Evolutionary conservation across 192 early-diverging fungal genomes (phyloP).

Genomic region (Coemansia sp.): DNA sequence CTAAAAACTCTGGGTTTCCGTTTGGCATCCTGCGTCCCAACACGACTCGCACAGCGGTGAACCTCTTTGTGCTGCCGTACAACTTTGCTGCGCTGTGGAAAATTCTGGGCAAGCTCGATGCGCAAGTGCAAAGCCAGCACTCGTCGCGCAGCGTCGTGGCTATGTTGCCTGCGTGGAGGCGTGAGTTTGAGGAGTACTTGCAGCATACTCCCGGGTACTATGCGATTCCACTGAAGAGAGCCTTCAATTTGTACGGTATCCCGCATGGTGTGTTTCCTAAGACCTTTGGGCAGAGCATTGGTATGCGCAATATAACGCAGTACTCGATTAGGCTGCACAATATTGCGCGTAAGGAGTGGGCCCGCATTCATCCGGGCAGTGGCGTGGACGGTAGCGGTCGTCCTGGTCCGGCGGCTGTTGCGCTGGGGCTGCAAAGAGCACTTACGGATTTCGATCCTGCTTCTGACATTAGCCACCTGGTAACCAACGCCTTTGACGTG

Average conservation of each 20-base stretch:
- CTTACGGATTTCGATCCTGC: slow-evolving; percentile 24
- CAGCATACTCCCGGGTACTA: slow-evolving; percentile 69
- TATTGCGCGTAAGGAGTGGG: slow-evolving; percentile 50
- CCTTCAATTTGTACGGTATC: slow-evolving; percentile 50
- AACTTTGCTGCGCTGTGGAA: slow-evolving; percentile 78
- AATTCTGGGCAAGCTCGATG: slow-evolving; percentile 59
- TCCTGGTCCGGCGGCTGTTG: slow-evolving; percentile 18
- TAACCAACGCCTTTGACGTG: slow-evolving; percentile 68
- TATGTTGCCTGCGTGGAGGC: slow-evolving; percentile 55
- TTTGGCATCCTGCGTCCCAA: slow-evolving; percentile 78
- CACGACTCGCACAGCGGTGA: slow-evolving; percentile 66
- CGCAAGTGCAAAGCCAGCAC: slow-evolving; percentile 32
- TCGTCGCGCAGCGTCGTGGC: slow-evolving; percentile 22
- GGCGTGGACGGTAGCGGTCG: not conserved
- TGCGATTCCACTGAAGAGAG: slow-evolving; percentile 59
- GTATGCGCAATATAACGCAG: slow-evolving; percentile 43
- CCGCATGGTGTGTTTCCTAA: slow-evolving; percentile 46
- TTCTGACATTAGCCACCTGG: slow-evolving; percentile 48
- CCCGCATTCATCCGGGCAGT: slow-evolving; percentile 41
- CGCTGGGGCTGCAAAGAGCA: slow-evolving; percentile 34
- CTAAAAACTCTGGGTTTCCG: slow-evolving; percentile 64
- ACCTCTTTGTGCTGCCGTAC: slow-evolving; percentile 77
- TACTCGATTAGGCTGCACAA: slow-evolving; percentile 34
- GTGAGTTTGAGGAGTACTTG: slow-evolving; percentile 65
- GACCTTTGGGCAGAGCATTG: slow-evolving; percentile 47